Percentiles rank a stretch among this genome's conserved stretches.
Conservation (phyloP, 306 rosid species). For the Cucumis sativus region Cucumber_9930_V3 NC_026656.2:408501-409000, state of each 20-base stretch:
- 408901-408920: neutral
- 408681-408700: conserved; percentile 64
- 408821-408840: neutral
- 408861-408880: neutral
- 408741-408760: neutral
- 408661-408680: conserved; percentile 70
- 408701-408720: conserved; percentile 37
- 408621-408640: neutral
- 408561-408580: too few species aligned
- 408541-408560: too few species aligned
- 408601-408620: neutral
- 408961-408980: too few species aligned
- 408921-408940: neutral
- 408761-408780: neutral
- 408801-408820: neutral
- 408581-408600: neutral
- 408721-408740: conserved; percentile 11
- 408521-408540: neutral
- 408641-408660: conserved; percentile 21
- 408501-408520: neutral
- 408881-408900: neutral
- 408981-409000: neutral
- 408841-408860: neutral
- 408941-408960: neutral
- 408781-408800: neutral